Base-by-base conservation (phyloP, 139 green algal species). In the Asterochloris sp. region DNA sequence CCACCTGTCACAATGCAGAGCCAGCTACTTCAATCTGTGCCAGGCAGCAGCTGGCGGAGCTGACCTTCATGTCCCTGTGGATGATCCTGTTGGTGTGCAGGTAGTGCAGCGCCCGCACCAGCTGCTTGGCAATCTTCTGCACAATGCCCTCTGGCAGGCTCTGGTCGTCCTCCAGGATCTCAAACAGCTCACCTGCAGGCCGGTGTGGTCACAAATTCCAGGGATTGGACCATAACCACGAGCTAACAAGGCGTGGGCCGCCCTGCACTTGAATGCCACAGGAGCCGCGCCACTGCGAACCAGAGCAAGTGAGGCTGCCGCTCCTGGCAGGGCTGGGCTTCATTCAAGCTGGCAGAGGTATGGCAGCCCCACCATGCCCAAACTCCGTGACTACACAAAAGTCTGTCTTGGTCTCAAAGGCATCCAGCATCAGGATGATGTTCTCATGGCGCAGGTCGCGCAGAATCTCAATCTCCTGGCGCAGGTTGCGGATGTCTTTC, bases 361-460 rank as follows among this genome's bases (percentile, higher is more conserved):
- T 73, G 21, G 77, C 27, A 74, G 14, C 1, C 81, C 23, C 71
- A 90, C 87, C 95, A 84, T 98, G 95, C 13, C 90, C 96, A 89
- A 98, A 98, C 86, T 99, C 96, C 84, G 92, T 99, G 60, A 99
- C 96, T 10, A 99, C 96, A 78, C 93, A 97, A 75, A 99, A 98
- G 78, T 98, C 96, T 10, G 86, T 89, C 71, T 94, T 92, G 4
- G 97, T 99, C 87, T 99, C 97, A 85, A 99, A 99, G 0, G 94
- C 85, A 80, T 99, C 96, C 38, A 98, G 84, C 96, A 98, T 97
- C 83, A 96, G 91, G 23, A 98, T 97, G 78, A 98, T 97, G 89
- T 98, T 97, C 78, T 97, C 92, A 87, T 98, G 96, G 13, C 91
- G 84, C 73, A 98, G 89, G 67, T 91, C 84, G 0, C 94, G 82